phyloP scores from a whole-genome alignment of 73 alveolate species.

The Stentor roeselii region DNA sequence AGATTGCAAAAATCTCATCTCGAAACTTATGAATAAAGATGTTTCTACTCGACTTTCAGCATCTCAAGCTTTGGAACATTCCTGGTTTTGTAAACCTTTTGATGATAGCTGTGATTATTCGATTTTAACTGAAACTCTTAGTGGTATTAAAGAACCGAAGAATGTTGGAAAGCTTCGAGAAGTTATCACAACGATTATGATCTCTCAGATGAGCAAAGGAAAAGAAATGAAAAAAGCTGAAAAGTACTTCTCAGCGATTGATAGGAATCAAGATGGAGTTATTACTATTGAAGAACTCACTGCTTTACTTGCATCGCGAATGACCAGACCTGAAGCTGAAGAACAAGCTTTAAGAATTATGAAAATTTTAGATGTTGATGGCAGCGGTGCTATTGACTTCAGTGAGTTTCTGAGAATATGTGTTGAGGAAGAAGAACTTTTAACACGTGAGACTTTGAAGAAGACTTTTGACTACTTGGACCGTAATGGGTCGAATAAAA shows the following conservation, averaged over 20 bases:
- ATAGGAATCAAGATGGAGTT: neutral
- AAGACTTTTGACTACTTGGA: neutral
- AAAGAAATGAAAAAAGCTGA: neutral
- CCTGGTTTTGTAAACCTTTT: neutral
- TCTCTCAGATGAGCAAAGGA: neutral
- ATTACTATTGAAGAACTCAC: neutral
- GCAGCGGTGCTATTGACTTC: neutral
- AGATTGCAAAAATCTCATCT: neutral
- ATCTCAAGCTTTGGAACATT: constrained; percentile 5
- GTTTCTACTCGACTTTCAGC: neutral
- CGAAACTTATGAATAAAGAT: neutral
- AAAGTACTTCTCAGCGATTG: neutral
- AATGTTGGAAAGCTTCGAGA: neutral
- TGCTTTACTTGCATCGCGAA: neutral
- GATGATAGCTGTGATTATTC: neutral
- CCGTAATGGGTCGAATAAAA: neutral
- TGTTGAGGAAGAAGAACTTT: neutral
- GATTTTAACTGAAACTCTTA: neutral
- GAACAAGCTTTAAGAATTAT: neutral
- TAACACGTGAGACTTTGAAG: neutral
- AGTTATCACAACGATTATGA: neutral
- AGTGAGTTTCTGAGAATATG: neutral
- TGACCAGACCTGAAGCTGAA: neutral
- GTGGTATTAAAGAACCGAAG: neutral
- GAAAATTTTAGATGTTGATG: neutral